A percentile compares a stretch with the other conserved stretches of the same genome.
Conservation (phyloP, 2,329 filamentous ascomycete species). For the Beauveria rudraprayagi region DNA sequence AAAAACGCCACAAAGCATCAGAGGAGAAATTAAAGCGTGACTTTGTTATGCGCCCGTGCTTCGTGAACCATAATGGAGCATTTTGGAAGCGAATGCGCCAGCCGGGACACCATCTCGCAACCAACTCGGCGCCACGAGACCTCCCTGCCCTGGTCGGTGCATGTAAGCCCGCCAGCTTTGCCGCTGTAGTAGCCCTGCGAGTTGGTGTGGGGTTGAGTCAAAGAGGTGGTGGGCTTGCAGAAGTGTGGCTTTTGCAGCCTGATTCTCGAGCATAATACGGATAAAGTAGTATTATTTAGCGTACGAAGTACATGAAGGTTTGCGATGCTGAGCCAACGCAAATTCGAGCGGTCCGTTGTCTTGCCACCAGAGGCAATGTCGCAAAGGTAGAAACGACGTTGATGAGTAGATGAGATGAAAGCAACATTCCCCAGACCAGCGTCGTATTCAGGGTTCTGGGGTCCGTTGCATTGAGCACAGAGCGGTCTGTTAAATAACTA, state of each 20-base stretch:
- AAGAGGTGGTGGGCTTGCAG: not conserved
- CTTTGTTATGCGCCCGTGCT: not conserved
- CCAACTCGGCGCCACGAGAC: not conserved
- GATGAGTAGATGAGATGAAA: not conserved
- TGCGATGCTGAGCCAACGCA: not conserved
- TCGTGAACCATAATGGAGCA: not conserved
- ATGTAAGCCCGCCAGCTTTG: not conserved
- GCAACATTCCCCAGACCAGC: not conserved
- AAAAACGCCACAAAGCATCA: not conserved
- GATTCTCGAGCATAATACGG: not conserved
- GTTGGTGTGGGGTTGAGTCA: not conserved
- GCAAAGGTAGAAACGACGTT: not conserved
- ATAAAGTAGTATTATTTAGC: not conserved
- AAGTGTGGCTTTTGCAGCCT: not conserved
- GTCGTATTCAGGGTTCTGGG: slow-evolving; percentile 1
- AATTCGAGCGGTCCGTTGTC: too few species aligned
- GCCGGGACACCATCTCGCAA: not conserved
- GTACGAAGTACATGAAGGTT: too few species aligned
- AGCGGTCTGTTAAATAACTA: not conserved
- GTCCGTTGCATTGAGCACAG: not conserved
- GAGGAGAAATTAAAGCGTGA: not conserved
- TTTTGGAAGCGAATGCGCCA: not conserved
- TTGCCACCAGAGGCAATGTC: not conserved
- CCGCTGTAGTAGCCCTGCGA: not conserved
- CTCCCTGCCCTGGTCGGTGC: not conserved